Evolutionary conservation across 768 basidiomycete species (phyloP).

Genomic region (Suillus subluteus): DNA sequence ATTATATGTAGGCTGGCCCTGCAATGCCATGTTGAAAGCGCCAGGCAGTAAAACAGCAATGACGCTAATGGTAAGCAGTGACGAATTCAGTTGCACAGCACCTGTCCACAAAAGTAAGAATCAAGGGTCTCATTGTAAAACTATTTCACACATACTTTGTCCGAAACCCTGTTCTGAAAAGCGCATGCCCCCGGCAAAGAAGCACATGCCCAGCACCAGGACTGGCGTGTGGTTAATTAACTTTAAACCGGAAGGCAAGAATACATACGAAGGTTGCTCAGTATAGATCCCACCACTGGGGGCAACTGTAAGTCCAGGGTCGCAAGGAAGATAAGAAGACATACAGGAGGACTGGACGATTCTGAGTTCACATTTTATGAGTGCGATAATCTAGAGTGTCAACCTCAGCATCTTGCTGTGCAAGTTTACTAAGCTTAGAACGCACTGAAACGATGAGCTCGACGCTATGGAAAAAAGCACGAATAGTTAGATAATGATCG

Average conservation of each 20-base stretch:
- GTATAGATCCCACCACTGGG: slow-evolving; percentile 79
- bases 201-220: slow-evolving; percentile 83
- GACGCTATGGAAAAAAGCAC: slow-evolving; percentile 36
- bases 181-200: slow-evolving; percentile 78
- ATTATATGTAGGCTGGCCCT: slow-evolving; percentile 20
- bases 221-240: slow-evolving; percentile 44
- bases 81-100: slow-evolving; percentile 74
- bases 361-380: slow-evolving; percentile 78
- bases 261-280: slow-evolving; percentile 69
- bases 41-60: slow-evolving; percentile 79
- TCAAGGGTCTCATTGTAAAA: background rate
- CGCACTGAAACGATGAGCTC: slow-evolving; percentile 74
- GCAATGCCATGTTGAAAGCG: slow-evolving; percentile 71
- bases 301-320: slow-evolving; percentile 8
- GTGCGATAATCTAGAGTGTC: slow-evolving; percentile 65
- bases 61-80: slow-evolving; percentile 75
- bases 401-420: background rate
- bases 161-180: slow-evolving; percentile 84
- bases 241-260: background rate
- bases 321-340: slow-evolving; percentile 26
- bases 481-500: background rate
- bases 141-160: slow-evolving; percentile 48
- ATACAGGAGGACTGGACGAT: slow-evolving; percentile 82
- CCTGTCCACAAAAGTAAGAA: slow-evolving; percentile 42
- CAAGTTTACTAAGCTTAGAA: slow-evolving; percentile 9